Conservation (phyloP, 2,329 filamentous ascomycete genomes). For the Aureobasidium musti region DNA sequence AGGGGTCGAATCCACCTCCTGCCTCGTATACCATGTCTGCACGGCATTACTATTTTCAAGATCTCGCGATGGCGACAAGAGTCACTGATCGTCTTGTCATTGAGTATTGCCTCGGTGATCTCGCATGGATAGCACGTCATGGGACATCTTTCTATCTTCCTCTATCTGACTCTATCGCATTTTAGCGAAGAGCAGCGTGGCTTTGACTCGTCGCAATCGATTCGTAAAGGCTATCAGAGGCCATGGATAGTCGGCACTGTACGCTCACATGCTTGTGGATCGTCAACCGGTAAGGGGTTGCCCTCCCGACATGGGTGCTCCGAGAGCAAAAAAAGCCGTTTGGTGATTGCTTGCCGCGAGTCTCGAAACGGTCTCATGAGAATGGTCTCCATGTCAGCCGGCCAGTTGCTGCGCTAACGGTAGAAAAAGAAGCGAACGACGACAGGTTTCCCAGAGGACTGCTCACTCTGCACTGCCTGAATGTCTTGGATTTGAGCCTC, state of each 20-base stretch:
- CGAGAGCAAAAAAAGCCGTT: slow-evolving; percentile 20
- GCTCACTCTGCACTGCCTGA: slow-evolving; percentile 9
- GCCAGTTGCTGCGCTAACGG: slow-evolving; percentile 21
- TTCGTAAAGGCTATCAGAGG: slow-evolving; percentile 13
- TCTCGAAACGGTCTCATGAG: slow-evolving; percentile 25
- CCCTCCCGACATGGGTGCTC: slow-evolving; percentile 19
- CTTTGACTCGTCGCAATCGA: slow-evolving; percentile 11
- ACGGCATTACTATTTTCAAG: slow-evolving; percentile 1
- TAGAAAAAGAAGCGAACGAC: slow-evolving; percentile 20
- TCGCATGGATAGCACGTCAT: not conserved
- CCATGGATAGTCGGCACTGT: slow-evolving; percentile 1
- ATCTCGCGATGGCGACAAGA: not conserved
- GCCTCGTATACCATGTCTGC: slow-evolving; percentile 22
- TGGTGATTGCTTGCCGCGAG: slow-evolving; percentile 14
- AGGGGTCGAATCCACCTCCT: slow-evolving; percentile 24
- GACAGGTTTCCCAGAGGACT: slow-evolving; percentile 22
- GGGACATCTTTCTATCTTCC: not conserved
- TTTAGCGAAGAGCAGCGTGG: not conserved
- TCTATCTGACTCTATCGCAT: slow-evolving; percentile 14
- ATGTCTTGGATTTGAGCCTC: slow-evolving; percentile 6
- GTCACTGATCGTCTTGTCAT: not conserved
- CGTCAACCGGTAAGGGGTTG: slow-evolving; percentile 11
- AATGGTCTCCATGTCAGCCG: slow-evolving; percentile 28
- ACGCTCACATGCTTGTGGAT: not conserved
- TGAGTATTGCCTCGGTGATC: slow-evolving; percentile 3